phyloP scores from a whole-genome alignment of 345 rosid genomes.

The Excoecaria cochinchinensis region DNA sequence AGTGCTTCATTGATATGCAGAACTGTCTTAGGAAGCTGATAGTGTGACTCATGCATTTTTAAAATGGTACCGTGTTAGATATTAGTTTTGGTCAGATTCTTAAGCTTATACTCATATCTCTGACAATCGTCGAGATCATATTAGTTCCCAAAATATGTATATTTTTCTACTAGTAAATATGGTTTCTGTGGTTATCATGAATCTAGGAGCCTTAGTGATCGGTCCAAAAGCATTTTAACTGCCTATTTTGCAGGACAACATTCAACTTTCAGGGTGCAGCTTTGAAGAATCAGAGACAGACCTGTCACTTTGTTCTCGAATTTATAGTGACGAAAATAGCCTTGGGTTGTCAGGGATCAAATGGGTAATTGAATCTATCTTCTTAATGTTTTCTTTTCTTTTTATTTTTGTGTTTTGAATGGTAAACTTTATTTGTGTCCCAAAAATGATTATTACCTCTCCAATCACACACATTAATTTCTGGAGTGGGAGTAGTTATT shows the following conservation, averaged over 20 bases:
- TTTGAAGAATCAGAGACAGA: constrained; percentile 45
- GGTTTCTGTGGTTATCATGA: neutral
- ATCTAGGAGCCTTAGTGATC: neutral
- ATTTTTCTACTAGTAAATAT: neutral
- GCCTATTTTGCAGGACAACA: constrained; percentile 37
- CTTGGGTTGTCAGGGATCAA: constrained; percentile 86
- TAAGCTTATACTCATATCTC: neutral
- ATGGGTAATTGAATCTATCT: constrained; percentile 55
- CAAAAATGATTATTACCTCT: neutral
- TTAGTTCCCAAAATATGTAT: neutral
- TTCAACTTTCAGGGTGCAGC: constrained; percentile 33
- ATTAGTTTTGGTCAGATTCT: neutral
- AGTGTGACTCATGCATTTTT: neutral
- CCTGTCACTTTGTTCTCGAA: constrained; percentile 39
- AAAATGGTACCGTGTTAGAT: neutral
- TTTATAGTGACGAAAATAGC: constrained; percentile 65
- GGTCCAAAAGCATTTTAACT: neutral
- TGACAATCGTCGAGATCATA: neutral
- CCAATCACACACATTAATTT: neutral
- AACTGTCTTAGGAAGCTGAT: no score
- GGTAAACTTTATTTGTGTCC: neutral
- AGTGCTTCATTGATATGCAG: neutral
- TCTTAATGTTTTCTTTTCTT: neutral
- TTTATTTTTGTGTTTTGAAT: no score
- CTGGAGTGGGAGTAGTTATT: neutral